Evolutionary conservation across 352 stramenopile species (phyloP).

Genomic region (Aphanomyces stellatus): DNA sequence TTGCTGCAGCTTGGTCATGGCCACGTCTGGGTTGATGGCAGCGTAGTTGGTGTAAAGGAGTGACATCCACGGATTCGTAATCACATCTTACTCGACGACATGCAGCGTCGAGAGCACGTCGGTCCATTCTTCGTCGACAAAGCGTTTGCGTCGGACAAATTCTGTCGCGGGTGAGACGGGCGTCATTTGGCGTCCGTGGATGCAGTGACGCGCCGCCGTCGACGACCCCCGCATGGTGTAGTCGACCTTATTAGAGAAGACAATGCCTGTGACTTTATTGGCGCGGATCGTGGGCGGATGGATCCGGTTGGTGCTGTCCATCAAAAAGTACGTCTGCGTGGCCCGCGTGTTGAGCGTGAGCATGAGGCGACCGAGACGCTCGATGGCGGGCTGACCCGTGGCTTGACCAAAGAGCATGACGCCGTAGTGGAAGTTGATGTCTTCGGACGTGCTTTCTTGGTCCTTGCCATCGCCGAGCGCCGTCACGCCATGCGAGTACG

Average conservation of each 20-base stretch:
- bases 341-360: slow-evolving; percentile 39
- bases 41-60: slow-evolving; percentile 71
- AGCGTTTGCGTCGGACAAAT: slow-evolving; percentile 41
- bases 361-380: slow-evolving; percentile 43
- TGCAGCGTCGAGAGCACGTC: slow-evolving; percentile 34
- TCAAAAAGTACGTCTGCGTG: slow-evolving; percentile 64
- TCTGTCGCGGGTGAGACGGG: slow-evolving; percentile 52
- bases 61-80: slow-evolving; percentile 62
- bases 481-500: slow-evolving; percentile 61
- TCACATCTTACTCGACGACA: slow-evolving; percentile 32
- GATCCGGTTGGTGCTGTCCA: slow-evolving; percentile 42
- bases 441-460: slow-evolving; percentile 53
- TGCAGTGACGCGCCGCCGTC: slow-evolving; percentile 54
- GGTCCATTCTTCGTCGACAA: slow-evolving; percentile 56
- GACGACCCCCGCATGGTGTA: slow-evolving; percentile 71
- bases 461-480: slow-evolving; percentile 52
- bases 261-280: slow-evolving; percentile 53
- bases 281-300: slow-evolving; percentile 35
- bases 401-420: slow-evolving; percentile 38
- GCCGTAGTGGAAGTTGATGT: slow-evolving; percentile 57
- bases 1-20: slow-evolving; percentile 47
- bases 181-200: slow-evolving; percentile 77
- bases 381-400: slow-evolving; percentile 35
- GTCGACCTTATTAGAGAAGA: slow-evolving; percentile 77
- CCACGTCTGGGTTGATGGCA: slow-evolving; percentile 33